Conservation (phyloP, 805 yeast genomes). For the Metschnikowia similis region DNA sequence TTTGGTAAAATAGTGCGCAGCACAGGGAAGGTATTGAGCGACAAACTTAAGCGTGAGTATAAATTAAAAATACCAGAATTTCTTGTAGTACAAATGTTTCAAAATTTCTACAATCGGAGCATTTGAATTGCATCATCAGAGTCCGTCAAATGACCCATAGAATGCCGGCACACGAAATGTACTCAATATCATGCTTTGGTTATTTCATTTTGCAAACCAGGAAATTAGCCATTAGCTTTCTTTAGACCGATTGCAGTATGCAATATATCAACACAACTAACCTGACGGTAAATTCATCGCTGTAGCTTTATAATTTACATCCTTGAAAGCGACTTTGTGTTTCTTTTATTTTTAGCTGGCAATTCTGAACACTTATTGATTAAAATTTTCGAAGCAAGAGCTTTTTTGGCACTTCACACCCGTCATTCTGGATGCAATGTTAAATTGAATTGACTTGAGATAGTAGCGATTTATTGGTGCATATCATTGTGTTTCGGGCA, state of each 20-base stretch:
- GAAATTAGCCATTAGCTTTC: not conserved
- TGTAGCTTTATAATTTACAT: constrained; percentile 8
- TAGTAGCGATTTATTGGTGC: constrained; percentile 10
- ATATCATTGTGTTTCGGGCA: not conserved
- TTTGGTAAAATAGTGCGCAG: no score
- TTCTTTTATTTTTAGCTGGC: not conserved
- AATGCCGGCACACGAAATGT: no score
- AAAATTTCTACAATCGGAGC: no score
- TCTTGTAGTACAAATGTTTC: no score
- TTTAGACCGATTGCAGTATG: no score
- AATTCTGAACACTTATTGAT: not conserved
- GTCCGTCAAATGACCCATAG: no score
- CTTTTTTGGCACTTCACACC: constrained; percentile 1
- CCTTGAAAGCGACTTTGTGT: not conserved
- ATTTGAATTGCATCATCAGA: no score
- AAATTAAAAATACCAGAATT: no score
- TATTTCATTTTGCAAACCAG: not conserved
- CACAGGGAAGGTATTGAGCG: no score
- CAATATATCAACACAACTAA: not conserved
- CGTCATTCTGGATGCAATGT: constrained; percentile 4
- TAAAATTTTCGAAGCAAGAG: constrained; percentile 1
- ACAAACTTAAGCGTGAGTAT: no score
- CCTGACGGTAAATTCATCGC: constrained; percentile 8
- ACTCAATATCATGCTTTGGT: no score
- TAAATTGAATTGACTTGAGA: constrained; percentile 7